Percentiles rank a stretch among this genome's conserved stretches.
Evolutionary conservation across 305 asterid genomes (phyloP).

Genomic region (Solanum chacoense): DNA sequence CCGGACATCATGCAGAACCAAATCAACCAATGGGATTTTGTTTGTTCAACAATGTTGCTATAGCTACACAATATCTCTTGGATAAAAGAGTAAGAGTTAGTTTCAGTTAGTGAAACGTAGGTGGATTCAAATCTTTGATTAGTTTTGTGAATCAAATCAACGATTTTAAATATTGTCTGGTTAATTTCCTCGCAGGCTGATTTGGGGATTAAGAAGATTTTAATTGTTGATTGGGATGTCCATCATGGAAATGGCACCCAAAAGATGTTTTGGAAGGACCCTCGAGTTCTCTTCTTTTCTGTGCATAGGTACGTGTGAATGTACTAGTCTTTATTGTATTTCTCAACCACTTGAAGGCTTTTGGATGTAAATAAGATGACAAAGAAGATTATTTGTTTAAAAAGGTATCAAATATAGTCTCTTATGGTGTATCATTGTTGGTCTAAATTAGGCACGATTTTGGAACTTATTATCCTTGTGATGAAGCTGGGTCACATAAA

Average conservation of each 20-base stretch:
- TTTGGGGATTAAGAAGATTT: slow-evolving; percentile 64
- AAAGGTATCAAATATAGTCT: neutral
- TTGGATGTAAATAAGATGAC: neutral
- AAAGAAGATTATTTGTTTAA: neutral
- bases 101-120: slow-evolving; percentile 6
- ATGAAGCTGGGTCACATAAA: slow-evolving; percentile 62
- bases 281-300: slow-evolving; percentile 91
- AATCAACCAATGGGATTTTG: slow-evolving; percentile 92
- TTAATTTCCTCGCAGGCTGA: slow-evolving; percentile 37
- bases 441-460: slow-evolving; percentile 48
- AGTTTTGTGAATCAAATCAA: neutral
- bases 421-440: slow-evolving; percentile 2
- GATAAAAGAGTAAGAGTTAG: slow-evolving; percentile 59
- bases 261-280: slow-evolving; percentile 74
- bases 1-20: slow-evolving; percentile 98
- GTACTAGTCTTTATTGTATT: neutral
- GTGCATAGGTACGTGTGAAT: slow-evolving; percentile 65
- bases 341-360: neutral
- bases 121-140: neutral
- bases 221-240: slow-evolving; percentile 99
- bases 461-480: slow-evolving; percentile 74
- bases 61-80: slow-evolving; percentile 69
- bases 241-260: slow-evolving; percentile 99
- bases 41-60: slow-evolving; percentile 77
- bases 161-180: neutral